Evolutionary conservation across 192 early-diverging fungal species (phyloP).

Genomic region (Kappamyces sp.): DNA sequence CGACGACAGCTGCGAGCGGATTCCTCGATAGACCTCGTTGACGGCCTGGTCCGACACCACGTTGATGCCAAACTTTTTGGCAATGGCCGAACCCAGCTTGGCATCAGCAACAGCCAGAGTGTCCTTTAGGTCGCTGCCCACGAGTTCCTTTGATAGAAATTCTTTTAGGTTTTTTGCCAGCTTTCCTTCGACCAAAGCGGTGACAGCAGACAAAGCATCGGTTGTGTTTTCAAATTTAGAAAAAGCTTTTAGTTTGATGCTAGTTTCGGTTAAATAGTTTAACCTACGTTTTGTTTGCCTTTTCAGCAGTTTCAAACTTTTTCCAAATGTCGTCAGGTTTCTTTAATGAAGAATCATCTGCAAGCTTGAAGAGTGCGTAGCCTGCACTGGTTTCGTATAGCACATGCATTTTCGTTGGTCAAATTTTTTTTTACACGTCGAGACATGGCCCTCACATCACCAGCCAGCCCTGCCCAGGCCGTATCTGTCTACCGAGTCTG

Average conservation of each 20-base stretch:
- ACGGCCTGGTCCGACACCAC: constrained; percentile 76
- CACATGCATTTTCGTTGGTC: constrained; percentile 66
- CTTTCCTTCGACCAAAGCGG: constrained; percentile 94
- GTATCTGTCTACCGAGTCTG: no score
- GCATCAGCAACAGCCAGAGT: constrained; percentile 83
- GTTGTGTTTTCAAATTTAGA: constrained; percentile 98
- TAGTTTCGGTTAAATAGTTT: constrained; percentile 7
- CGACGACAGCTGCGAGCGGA: constrained; percentile 86
- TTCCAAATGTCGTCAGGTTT: constrained; percentile 82
- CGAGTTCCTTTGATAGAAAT: constrained; percentile 80
- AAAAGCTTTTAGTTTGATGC: constrained; percentile 91
- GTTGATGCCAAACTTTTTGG: constrained; percentile 80
- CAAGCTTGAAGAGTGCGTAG: constrained; percentile 93
- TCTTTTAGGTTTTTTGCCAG: constrained; percentile 90
- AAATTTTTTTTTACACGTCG: constrained; percentile 12
- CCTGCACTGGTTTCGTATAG: constrained; percentile 97
- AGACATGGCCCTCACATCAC: no score
- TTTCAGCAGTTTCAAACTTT: constrained; percentile 81
- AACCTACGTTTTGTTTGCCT: constrained; percentile 79
- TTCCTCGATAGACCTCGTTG: constrained; percentile 92
- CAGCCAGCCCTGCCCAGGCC: no score
- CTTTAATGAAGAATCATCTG: constrained; percentile 81
- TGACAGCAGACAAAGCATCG: constrained; percentile 92
- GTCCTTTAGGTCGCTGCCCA: constrained; percentile 86
- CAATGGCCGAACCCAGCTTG: constrained; percentile 85